Evolutionary conservation across 192 early-diverging fungal genomes (phyloP).

Genomic region (Entomortierella parvispora): DNA sequence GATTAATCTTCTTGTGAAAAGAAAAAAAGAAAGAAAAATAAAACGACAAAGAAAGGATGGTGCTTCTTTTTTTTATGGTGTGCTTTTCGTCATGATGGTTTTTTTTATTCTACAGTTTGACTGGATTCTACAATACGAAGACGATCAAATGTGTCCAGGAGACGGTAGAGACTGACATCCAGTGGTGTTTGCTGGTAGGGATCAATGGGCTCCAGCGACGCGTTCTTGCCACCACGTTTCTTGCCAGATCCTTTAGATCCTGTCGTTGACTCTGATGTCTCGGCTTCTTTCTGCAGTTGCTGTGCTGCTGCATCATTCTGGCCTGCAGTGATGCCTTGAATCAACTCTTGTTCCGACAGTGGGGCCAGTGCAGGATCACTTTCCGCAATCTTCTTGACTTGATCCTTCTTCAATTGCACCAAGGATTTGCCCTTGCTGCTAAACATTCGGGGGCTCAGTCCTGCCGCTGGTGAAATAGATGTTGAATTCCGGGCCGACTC

Average conservation of each 20-base stretch:
- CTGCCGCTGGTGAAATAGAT: background rate
- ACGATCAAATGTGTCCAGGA: conserved; percentile 45
- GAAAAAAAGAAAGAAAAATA: conserved; percentile 17
- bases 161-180: conserved; percentile 32
- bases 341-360: conserved; percentile 24
- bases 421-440: conserved; percentile 9
- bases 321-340: conserved; percentile 20
- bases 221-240: conserved; percentile 17
- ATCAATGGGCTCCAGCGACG: conserved; percentile 5
- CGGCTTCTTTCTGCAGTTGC: conserved; percentile 5
- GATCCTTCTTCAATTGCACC: conserved; percentile 20
- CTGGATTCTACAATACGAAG: conserved; percentile 39
- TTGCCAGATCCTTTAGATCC: background rate
- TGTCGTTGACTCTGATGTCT: background rate
- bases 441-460: conserved; percentile 16
- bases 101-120: background rate
- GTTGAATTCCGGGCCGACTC: background rate
- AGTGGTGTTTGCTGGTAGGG: conserved; percentile 28
- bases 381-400: conserved; percentile 29
- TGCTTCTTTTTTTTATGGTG: conserved; percentile 16
- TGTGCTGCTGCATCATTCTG: conserved; percentile 30
- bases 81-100: background rate
- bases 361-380: conserved; percentile 25
- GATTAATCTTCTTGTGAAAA: conserved; percentile 11
- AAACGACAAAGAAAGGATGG: conserved; percentile 9